Conservation (phyloP, 139 green algal species). For the Diplosphaera chodatii region DNA sequence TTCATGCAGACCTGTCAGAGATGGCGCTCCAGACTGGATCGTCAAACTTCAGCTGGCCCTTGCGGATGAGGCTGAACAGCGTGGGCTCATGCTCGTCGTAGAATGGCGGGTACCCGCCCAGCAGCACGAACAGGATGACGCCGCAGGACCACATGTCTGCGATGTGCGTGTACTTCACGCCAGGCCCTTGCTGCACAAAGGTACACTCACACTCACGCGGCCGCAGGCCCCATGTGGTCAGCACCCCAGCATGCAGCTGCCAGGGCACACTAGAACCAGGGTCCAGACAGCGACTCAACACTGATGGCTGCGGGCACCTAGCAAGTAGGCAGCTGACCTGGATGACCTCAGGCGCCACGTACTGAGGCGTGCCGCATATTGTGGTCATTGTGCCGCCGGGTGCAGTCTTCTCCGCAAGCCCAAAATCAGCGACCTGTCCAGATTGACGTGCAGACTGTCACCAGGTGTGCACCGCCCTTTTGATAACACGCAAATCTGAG, state of each 20-base stretch:
- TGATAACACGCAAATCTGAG: too few relatives aligned
- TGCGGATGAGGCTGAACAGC: slow-evolving; percentile 83
- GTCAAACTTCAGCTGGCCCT: slow-evolving; percentile 67
- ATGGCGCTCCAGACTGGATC: slow-evolving; percentile 78
- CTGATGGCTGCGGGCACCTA: too few relatives aligned
- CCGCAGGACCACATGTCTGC: slow-evolving; percentile 66
- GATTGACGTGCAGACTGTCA: too few relatives aligned
- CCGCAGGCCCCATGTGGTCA: background rate
- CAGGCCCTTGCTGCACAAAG: slow-evolving; percentile 24
- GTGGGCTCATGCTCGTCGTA: slow-evolving; percentile 79
- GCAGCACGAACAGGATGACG: slow-evolving; percentile 79
- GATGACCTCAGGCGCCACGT: slow-evolving; percentile 93
- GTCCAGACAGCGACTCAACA: too few relatives aligned
- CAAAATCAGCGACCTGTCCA: slow-evolving; percentile 86
- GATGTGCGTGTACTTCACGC: slow-evolving; percentile 38
- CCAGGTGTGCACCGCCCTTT: too few relatives aligned
- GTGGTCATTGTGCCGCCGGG: slow-evolving; percentile 56
- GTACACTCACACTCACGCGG: too few relatives aligned
- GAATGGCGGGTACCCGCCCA: slow-evolving; percentile 88
- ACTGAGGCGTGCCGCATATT: slow-evolving; percentile 86
- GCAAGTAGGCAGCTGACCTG: too few relatives aligned
- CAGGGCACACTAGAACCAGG: background rate
- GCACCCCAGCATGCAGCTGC: too few relatives aligned
- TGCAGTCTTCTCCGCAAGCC: slow-evolving; percentile 66
- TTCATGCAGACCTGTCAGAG: slow-evolving; percentile 51